Percentiles rank a stretch among this genome's conserved stretches.
Conservation (phyloP, 1,284 basidiomycete species). For the Tylopilus sp. region DNA sequence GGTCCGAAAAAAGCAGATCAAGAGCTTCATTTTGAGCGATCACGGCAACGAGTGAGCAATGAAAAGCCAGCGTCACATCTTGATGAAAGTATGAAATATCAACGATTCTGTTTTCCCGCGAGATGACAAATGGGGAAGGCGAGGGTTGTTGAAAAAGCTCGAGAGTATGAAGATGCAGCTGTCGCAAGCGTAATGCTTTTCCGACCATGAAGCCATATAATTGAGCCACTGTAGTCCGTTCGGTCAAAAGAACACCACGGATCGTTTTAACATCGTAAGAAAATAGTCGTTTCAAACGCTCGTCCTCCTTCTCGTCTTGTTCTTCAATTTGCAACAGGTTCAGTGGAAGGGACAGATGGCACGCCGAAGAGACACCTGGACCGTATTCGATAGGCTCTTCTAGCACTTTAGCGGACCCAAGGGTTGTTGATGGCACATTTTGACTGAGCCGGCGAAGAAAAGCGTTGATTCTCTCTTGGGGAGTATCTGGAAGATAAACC, state of each 20-base stretch:
- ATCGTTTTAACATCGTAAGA: slow-evolving; percentile 49
- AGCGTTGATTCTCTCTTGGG: slow-evolving; percentile 46
- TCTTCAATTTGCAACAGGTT: slow-evolving; percentile 44
- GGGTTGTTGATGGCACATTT: slow-evolving; percentile 32
- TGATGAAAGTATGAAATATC: slow-evolving; percentile 53
- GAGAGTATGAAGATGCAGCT: slow-evolving; percentile 57
- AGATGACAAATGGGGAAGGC: slow-evolving; percentile 46
- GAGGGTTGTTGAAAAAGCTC: slow-evolving; percentile 42
- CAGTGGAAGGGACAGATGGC: slow-evolving; percentile 35
- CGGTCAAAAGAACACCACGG: slow-evolving; percentile 57
- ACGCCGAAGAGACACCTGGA: slow-evolving; percentile 33
- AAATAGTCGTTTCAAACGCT: slow-evolving; percentile 50
- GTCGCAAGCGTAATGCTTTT: slow-evolving; percentile 56
- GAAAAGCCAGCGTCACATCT: slow-evolving; percentile 56
- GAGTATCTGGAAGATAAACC: slow-evolving; percentile 54
- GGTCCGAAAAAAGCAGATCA: slow-evolving; percentile 43
- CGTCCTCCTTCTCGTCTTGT: slow-evolving; percentile 36
- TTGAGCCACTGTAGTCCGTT: slow-evolving; percentile 63
- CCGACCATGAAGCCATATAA: slow-evolving; percentile 66
- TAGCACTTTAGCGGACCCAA: slow-evolving; percentile 41
- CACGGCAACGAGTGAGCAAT: slow-evolving; percentile 59
- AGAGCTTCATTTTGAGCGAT: slow-evolving; percentile 52
- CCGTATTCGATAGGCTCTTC: slow-evolving; percentile 55
- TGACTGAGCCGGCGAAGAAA: slow-evolving; percentile 54
- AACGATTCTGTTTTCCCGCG: slow-evolving; percentile 51